Conservation (phyloP, 257 asterid species). For the Linderniella brevidens region DNA sequence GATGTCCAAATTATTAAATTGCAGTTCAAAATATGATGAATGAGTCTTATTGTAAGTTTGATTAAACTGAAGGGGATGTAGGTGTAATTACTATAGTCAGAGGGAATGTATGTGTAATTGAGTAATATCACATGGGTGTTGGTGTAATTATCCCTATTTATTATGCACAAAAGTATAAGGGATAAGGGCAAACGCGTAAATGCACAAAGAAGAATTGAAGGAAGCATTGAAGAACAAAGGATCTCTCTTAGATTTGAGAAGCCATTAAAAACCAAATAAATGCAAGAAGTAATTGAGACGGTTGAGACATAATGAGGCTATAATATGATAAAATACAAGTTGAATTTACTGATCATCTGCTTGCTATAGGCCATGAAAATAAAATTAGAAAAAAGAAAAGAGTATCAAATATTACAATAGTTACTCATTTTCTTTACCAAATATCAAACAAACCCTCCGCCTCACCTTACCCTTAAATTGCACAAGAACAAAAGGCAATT, state of each 20-base stretch:
- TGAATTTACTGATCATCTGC: slow-evolving; percentile 20
- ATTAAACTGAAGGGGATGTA: too few relatives aligned
- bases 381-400: too few relatives aligned
- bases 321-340: slow-evolving; percentile 52
- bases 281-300: slow-evolving; percentile 70
- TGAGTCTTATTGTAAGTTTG: too few relatives aligned
- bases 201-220: slow-evolving; percentile 4
- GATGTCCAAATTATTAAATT: too few relatives aligned
- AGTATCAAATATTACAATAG: too few relatives aligned
- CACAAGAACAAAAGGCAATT: slow-evolving; percentile 13
- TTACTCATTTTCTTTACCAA: too few relatives aligned
- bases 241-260: slow-evolving; percentile 38
- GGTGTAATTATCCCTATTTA: too few relatives aligned
- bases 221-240: slow-evolving; percentile 25
- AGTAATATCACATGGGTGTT: too few relatives aligned
- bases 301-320: slow-evolving; percentile 65
- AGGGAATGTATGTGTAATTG: too few relatives aligned
- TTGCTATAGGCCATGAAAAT: background rate
- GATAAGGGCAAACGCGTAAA: slow-evolving; percentile 22
- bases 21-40: too few relatives aligned
- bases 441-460: background rate
- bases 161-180: too few relatives aligned
- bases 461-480: slow-evolving; percentile 17
- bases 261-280: slow-evolving; percentile 63
- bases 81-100: too few relatives aligned